Conservation (phyloP, 2,329 filamentous ascomycete species). For the Tolypocladium cylindrosporum region DNA sequence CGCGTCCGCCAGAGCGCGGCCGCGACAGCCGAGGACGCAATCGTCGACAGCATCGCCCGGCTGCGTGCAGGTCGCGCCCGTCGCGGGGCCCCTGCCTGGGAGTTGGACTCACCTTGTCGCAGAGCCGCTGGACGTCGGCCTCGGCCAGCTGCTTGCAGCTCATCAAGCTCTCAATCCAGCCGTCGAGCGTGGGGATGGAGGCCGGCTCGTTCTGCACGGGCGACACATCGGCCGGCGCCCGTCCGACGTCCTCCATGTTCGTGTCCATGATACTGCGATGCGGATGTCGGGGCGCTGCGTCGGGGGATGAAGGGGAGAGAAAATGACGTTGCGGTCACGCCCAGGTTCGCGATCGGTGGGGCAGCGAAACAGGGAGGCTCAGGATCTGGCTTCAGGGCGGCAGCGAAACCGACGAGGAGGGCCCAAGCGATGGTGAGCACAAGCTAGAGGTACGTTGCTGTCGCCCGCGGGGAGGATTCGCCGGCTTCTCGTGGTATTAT, state of each 20-base stretch:
- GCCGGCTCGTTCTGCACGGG: slow-evolving; percentile 68
- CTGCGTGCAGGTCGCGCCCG: neutral
- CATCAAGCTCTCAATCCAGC: slow-evolving; percentile 99
- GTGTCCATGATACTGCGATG: slow-evolving; percentile 62
- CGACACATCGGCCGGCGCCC: slow-evolving; percentile 70
- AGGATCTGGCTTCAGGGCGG: neutral
- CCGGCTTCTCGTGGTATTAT: neutral
- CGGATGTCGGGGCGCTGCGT: slow-evolving; percentile 10
- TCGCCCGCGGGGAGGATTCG: neutral
- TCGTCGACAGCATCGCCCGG: neutral
- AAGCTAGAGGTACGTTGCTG: neutral
- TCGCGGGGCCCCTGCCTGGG: neutral
- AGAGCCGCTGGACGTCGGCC: slow-evolving; percentile 88
- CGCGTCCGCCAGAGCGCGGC: neutral
- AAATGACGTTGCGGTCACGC: slow-evolving; percentile 20
- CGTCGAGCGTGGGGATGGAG: slow-evolving; percentile 85
- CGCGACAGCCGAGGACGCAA: neutral
- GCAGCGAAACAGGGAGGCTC: slow-evolving; percentile 5
- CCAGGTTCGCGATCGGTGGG: slow-evolving; percentile 9
- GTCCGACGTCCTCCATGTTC: slow-evolving; percentile 97
- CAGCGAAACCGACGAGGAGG: neutral
- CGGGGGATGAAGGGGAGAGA: slow-evolving; percentile 9
- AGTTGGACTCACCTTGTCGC: slow-evolving; percentile 70
- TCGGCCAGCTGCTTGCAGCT: slow-evolving; percentile 96
- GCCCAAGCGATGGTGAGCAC: neutral